Base-by-base conservation (phyloP, 2,329 filamentous ascomycete genomes). In the Endothia cerciana region DNA sequence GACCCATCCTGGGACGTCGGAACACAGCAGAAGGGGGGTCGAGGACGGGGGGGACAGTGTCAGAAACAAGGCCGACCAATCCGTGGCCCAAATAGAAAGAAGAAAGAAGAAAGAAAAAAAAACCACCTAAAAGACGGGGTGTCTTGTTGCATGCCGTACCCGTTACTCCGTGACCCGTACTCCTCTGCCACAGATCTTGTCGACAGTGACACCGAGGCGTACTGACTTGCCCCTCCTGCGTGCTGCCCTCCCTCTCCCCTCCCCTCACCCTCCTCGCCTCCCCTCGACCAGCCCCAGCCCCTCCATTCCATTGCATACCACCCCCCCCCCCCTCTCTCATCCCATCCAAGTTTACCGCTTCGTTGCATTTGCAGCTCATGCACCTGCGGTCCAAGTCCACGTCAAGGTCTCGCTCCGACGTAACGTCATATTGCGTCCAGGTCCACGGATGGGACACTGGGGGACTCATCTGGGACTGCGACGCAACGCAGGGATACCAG, bases 401-500 rank as follows among this genome's bases (percentile, higher is more conserved):
- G 60, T 63, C 66, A 60, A 30, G 38, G 45, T 28, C 43, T 30
- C 25, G 25, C 53, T 40, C 33, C 30, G 33, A 28, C 53, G 38
- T 43, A 62, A 68, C 66, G 66, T 68, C 66, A 68, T 68, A 56
- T 60, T 68, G 66, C 66, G 41, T 60, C 62, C 40, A n/a, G n/a
- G n/a, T 41, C 33, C 22, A 17, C 49, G 41, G 19, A n/a, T 17
- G 30, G 30, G 41, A n/a, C 15, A 13, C 59, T 38, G 13, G 40
- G 5, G 25, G 45, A 5, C 5, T 13, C n/a, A 22, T 19, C 41
- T 43, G 41, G 41, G 41, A 22, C 22, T 19, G 25, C 25, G 49
- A 53, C 30, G 28, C 25, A 53, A n/a, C n/a, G n/a, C 19, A 41
- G 25, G 6, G 6, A 45, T 45, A 43, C 38, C 25, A 45, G 40